Percentiles rank a stretch among this genome's conserved stretches.
These are phyloP conservation scores for Ziziphus jujuba DNA, from an alignment of 306 rosid species.

Conservation along the genomic window DNA sequence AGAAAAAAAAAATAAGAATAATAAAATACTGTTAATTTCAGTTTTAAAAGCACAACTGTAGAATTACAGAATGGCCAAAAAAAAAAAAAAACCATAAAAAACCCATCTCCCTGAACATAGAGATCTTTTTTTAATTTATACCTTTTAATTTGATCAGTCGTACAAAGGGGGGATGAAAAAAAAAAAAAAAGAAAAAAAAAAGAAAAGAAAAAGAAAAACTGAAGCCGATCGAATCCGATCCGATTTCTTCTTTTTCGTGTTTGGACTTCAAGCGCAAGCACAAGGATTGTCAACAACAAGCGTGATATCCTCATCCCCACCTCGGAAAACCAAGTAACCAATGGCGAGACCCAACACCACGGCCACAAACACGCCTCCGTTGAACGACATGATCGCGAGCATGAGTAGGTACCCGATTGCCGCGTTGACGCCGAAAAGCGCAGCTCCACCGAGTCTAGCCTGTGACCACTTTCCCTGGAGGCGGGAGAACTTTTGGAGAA, in stretches of 20 bases:
- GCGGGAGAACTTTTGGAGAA: slow-evolving; percentile 34
- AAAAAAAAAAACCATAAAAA: too few species aligned
- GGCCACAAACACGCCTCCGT: slow-evolving; percentile 84
- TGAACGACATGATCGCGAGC: slow-evolving; percentile 88
- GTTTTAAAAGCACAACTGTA: too few species aligned
- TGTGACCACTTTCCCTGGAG: slow-evolving; percentile 25
- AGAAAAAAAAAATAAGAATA: too few species aligned
- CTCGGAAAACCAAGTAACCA: slow-evolving; percentile 69
- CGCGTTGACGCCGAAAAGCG: slow-evolving; percentile 68
- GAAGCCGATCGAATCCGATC: background rate
- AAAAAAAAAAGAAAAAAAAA: background rate
- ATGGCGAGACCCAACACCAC: slow-evolving; percentile 66
- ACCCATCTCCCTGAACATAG: too few species aligned
- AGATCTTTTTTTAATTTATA: too few species aligned
- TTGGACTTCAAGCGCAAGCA: slow-evolving; percentile 66
- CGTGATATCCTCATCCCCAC: slow-evolving; percentile 49
- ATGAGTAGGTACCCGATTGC: slow-evolving; percentile 86
- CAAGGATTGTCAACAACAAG: slow-evolving; percentile 64
- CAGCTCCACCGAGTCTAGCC: slow-evolving; percentile 50
- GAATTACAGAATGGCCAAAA: too few species aligned
- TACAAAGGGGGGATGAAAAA: too few species aligned
- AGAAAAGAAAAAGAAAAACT: background rate
- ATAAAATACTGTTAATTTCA: too few species aligned
- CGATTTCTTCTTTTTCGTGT: background rate
- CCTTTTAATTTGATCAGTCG: too few species aligned